Conservation (phyloP, 2,329 filamentous ascomycete genomes). For the Dactylellina leptospora region DNA sequence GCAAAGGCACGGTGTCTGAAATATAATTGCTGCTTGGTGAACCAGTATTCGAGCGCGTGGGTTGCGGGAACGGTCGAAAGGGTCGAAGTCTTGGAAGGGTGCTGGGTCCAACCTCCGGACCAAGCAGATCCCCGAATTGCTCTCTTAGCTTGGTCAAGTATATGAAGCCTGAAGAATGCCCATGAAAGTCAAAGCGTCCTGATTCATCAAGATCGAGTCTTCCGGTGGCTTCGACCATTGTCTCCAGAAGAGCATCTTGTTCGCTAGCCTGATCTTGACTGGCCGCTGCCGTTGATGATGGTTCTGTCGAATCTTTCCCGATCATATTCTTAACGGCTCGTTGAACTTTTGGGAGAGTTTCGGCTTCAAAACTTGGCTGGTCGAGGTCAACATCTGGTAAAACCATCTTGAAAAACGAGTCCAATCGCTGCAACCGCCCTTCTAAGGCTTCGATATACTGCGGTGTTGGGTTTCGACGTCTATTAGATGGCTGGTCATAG, state of each 20-base stretch:
- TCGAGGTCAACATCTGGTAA: slow-evolving; percentile 85
- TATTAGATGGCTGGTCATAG: slow-evolving; percentile 93
- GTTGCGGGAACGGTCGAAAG: slow-evolving; percentile 68
- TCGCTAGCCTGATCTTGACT: slow-evolving; percentile 61
- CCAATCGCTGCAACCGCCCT: slow-evolving; percentile 80
- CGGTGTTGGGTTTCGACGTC: slow-evolving; percentile 86
- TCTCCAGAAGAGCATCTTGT: slow-evolving; percentile 79
- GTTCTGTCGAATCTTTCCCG: slow-evolving; percentile 45
- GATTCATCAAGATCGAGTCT: slow-evolving; percentile 90
- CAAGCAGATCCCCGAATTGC: slow-evolving; percentile 81
- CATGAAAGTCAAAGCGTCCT: slow-evolving; percentile 94
- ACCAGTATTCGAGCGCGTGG: slow-evolving; percentile 71
- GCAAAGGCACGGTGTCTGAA: slow-evolving; percentile 54
- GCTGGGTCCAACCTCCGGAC: slow-evolving; percentile 64
- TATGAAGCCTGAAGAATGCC: slow-evolving; percentile 87
- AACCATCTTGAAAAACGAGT: slow-evolving; percentile 78
- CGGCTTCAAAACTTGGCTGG: slow-evolving; percentile 81
- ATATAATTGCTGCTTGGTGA: slow-evolving; percentile 68
- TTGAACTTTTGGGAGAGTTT: slow-evolving; percentile 59
- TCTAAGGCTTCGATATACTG: slow-evolving; percentile 93
- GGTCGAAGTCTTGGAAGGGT: slow-evolving; percentile 64
- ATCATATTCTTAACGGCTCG: slow-evolving; percentile 48
- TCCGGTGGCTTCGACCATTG: slow-evolving; percentile 93
- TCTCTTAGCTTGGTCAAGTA: slow-evolving; percentile 88
- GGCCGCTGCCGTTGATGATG: slow-evolving; percentile 53